Evolutionary conservation across 176 grass and related monocot species (phyloP), one percentile per base, ranked within the genome.

Genomic region (Bothriochloa decipiens): DNA sequence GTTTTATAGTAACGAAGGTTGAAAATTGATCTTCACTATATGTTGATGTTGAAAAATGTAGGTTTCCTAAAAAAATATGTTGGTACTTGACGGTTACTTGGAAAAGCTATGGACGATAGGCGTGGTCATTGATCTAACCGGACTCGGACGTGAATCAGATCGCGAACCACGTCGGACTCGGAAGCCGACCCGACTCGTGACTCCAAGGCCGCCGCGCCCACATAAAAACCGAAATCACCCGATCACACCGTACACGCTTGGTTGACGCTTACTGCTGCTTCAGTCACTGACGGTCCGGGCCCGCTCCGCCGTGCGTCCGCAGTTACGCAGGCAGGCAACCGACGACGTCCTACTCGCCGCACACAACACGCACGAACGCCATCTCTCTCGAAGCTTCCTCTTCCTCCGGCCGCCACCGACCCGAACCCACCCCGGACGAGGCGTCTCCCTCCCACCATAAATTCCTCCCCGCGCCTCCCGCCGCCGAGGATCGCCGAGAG

Each of bases 321-420:
- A 55, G 52, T 53, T 83, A 88, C 74, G 70, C 7, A 74, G 3
- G 27, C 75, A 60, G 12, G 12, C 46, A 32, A 32, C 29, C 29
- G 28, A 27, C 50, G 60, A 63, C 61, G 25, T 28, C 25, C 5
- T 43, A n/a, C 11, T 27, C n/a, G 1, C 23, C 70, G 39, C 62
- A 53, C 11, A 63, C n/a, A 17, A 37, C 67, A 84, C 76, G 50
- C 35, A 77, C 8, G 32, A 20, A 77, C 10, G 35, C 65, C 13
- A 55, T 53, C 79, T 58, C 65, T 82, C 78, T 27, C 75, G 78
- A 90, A 90, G 79, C 71, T 89, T 89, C 82, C 42, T 37, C 42
- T 53, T 18, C 20, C 64, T 62, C 70, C 82, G 47, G 61, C 82
- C 35, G 82, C 82, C 87, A 69, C 82, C 76, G 78, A 81, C 80